Base-by-base conservation (phyloP, 805 yeast species). In the Lipomyces orientalis region DNA sequence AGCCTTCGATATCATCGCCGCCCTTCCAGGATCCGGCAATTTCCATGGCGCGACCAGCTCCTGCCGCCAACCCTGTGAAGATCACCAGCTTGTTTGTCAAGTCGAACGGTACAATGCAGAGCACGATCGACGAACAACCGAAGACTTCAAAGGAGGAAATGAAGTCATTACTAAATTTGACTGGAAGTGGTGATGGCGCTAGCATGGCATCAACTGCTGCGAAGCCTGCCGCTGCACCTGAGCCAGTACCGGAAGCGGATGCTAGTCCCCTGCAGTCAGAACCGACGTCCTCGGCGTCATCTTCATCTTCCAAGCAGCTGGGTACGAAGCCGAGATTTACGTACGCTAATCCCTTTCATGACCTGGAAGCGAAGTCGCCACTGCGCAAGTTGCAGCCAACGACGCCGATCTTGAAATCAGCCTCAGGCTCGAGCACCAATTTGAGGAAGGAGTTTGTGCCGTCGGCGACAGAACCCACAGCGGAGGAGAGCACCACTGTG, bases 21-120 rank as follows among this genome's bases (percentile, higher is more conserved):
- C 31, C 57, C 35, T 62, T 64, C 16, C 51, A 22, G n/a, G 71
- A 67, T 58, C 68, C 68, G 16, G 71, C 71, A 9, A 61, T 67
- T 25, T 64, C 71, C 12, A 51, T 60, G 16, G 58, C 65, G 25
- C 62, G 25, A 8, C 51, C 55, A 10, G 63, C 66, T 14, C 65
- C 57, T 0, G 51, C 62, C 3, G 56, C 65, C 5, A 35, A 29
- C 9, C 22, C 62, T 4, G 62, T 65, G 25, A 51, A 58, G 12
- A 54, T 65, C 43, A 52, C 49, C 22, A 43, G 49, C 22, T 5
- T 43, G 34, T 54, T 54, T 54, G 34, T 54, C 9, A 54, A 25
- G 19, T 31, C 56, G 56, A 31, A 25, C 19, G 34, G n/a, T 22
- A 54, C 56, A 31, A n/a, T 4, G n/a, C 4, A 43, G 16, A 43